A percentile compares a stretch with the other conserved stretches of the same genome.
phyloP scores from a whole-genome alignment of 2,329 filamentous ascomycete genomes.

The Cercospora zeina region DNA sequence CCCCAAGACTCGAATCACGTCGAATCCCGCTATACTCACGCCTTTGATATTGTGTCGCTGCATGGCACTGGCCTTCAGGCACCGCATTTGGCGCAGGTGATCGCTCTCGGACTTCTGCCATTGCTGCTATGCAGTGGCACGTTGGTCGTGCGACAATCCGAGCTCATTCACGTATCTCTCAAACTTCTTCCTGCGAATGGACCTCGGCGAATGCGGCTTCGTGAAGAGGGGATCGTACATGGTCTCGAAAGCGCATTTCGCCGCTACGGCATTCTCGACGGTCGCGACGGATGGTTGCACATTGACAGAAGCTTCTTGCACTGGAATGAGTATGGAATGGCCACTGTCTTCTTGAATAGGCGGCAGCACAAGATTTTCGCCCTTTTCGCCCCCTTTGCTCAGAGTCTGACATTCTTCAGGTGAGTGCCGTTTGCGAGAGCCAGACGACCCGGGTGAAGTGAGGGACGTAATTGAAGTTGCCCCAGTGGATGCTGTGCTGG shows the following conservation, averaged over 20 bases:
- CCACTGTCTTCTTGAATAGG: conserved; percentile 40
- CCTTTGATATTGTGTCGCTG: conserved; percentile 51
- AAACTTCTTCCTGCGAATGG: conserved; percentile 61
- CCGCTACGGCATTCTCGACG: conserved; percentile 74
- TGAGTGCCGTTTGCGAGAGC: conserved; percentile 32
- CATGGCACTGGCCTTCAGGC: conserved; percentile 64
- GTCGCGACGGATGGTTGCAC: conserved; percentile 55
- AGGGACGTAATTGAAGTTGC: conserved; percentile 36
- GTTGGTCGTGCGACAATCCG: conserved; percentile 58
- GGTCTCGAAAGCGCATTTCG: conserved; percentile 84
- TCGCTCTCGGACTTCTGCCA: conserved; percentile 70
- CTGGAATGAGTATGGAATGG: conserved; percentile 35
- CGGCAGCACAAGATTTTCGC: conserved; percentile 35
- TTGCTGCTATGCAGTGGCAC: conserved; percentile 54
- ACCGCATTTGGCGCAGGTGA: conserved; percentile 71
- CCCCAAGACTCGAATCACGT: conserved; percentile 77
- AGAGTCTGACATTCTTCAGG: conserved; percentile 34
- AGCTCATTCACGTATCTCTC: conserved; percentile 63
- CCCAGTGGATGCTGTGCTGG: conserved; percentile 38
- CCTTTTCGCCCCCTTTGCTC: conserved; percentile 28
- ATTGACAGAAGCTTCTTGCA: conserved; percentile 34
- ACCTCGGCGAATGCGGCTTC: conserved; percentile 56
- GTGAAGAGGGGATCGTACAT: conserved; percentile 72
- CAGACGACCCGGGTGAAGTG: conserved; percentile 34
- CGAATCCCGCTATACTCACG: conserved; percentile 66